These are phyloP conservation scores for Aspergillus biplanus DNA, from an alignment of 495 filamentous ascomycete species.

Conservation along the genomic window DNA sequence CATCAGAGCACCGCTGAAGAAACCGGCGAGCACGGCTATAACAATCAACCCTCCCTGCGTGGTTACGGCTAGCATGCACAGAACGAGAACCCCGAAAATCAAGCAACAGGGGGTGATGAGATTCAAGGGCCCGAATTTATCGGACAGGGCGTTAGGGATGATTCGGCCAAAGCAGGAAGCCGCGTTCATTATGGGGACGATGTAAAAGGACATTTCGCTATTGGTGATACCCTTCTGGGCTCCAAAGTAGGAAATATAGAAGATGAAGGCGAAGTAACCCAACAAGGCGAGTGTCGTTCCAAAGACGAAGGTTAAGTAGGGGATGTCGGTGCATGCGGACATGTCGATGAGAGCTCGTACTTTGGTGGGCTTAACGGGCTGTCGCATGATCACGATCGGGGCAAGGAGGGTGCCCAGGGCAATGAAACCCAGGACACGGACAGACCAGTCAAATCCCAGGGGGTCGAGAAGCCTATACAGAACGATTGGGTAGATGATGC, in stretches of 20 bases:
- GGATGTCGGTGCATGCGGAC: slow-evolving; percentile 34
- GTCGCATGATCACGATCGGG: slow-evolving; percentile 35
- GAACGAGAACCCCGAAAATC: slow-evolving; percentile 61
- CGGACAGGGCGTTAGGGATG: slow-evolving; percentile 69
- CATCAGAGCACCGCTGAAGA: slow-evolving; percentile 40
- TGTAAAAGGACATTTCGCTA: slow-evolving; percentile 31
- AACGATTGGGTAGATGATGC: slow-evolving; percentile 41
- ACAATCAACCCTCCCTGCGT: slow-evolving; percentile 36
- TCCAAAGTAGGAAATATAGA: slow-evolving; percentile 17
- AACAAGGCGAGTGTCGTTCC: slow-evolving; percentile 24
- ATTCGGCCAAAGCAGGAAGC: slow-evolving; percentile 67
- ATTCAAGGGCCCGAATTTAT: slow-evolving; percentile 75
- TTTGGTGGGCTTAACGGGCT: slow-evolving; percentile 21
- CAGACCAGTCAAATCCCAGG: slow-evolving; percentile 29
- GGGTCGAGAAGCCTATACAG: slow-evolving; percentile 24
- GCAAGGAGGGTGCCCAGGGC: slow-evolving; percentile 46
- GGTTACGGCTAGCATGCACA: slow-evolving; percentile 67
- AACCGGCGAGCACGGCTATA: slow-evolving; percentile 37
- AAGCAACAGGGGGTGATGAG: slow-evolving; percentile 65
- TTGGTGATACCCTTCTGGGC: background rate
- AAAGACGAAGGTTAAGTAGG: slow-evolving; percentile 32
- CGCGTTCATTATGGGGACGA: slow-evolving; percentile 38
- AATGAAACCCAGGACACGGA: slow-evolving; percentile 37
- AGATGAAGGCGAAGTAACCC: slow-evolving; percentile 15
- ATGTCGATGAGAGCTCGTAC: slow-evolving; percentile 30